A percentile compares a stretch with the other conserved stretches of the same genome.
These are phyloP conservation scores for Pyrus betulifolia DNA, from an alignment of 306 rosid genomes.

Conservation along the genomic window DNA sequence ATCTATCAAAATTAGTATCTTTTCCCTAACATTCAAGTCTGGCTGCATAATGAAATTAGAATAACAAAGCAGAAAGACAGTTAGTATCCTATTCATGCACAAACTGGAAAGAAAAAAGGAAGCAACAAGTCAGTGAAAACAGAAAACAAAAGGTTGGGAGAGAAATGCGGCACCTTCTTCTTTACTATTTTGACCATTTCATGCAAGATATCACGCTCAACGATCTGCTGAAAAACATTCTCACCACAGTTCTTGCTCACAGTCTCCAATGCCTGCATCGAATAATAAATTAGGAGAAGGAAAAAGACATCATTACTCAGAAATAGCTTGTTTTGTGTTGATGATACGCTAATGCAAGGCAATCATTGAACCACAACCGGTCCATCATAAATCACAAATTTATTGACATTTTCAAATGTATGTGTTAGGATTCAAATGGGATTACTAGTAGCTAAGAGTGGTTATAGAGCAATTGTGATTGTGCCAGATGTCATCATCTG, in stretches of 20 bases:
- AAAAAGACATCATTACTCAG: conserved; percentile 9
- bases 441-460: too few species aligned
- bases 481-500: too few species aligned
- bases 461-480: too few species aligned
- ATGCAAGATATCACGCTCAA: conserved; percentile 83
- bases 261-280: conserved; percentile 80
- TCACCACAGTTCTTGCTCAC: conserved; percentile 93
- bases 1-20: conserved; percentile 74
- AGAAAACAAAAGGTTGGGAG: conserved; percentile 2
- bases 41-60: conserved; percentile 60
- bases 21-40: conserved; percentile 82
- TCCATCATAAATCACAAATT: neutral
- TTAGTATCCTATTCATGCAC: conserved; percentile 1
- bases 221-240: conserved; percentile 67
- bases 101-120: neutral
- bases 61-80: conserved; percentile 17
- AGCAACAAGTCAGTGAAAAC: neutral
- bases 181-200: conserved; percentile 96
- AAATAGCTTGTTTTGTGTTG: conserved; percentile 6
- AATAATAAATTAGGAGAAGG: neutral
- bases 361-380: neutral
- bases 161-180: conserved; percentile 64
- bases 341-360: neutral
- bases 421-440: too few species aligned
- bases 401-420: neutral